A percentile compares a stretch with the other conserved stretches of the same genome.
These are phyloP conservation scores for Knufia petricola DNA, from an alignment of 2,329 filamentous ascomycete genomes.

Conservation along the genomic window DNA sequence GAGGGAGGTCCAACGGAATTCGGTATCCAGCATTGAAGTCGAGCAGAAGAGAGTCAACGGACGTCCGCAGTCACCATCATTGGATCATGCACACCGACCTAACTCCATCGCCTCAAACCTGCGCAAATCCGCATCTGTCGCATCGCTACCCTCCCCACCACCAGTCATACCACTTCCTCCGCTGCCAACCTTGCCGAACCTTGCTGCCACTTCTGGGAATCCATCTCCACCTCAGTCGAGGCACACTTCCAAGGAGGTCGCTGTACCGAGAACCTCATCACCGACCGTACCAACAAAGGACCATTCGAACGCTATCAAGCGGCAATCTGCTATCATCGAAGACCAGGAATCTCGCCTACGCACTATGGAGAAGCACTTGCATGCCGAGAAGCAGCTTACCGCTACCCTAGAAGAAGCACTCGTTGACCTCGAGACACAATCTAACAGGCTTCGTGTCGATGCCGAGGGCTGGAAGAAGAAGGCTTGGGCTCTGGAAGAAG, in stretches of 20 bases:
- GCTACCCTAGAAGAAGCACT: conserved; percentile 91
- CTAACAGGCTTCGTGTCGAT: conserved; percentile 83
- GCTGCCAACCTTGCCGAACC: conserved; percentile 54
- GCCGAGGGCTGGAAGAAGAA: conserved; percentile 87
- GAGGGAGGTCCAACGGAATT: conserved; percentile 44
- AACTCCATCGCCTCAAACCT: conserved; percentile 58
- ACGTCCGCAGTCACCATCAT: conserved; percentile 35
- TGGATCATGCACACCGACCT: conserved; percentile 41
- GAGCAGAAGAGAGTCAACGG: conserved; percentile 22
- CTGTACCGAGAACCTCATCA: conserved; percentile 13
- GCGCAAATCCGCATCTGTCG: conserved; percentile 74
- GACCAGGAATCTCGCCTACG: conserved; percentile 92
- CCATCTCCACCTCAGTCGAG: conserved; percentile 53
- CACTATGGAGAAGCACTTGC: conserved; percentile 92
- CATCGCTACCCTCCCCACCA: conserved; percentile 82
- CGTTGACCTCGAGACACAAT: conserved; percentile 83
- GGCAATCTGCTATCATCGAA: conserved; percentile 64
- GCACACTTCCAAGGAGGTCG: conserved; percentile 73
- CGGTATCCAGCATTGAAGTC: conserved; percentile 43
- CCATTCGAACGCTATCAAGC: conserved; percentile 28
- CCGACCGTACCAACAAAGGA: conserved; percentile 12
- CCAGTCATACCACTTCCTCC: conserved; percentile 94
- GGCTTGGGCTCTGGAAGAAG: conserved; percentile 63
- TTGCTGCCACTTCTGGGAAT: conserved; percentile 39
- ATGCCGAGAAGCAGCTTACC: conserved; percentile 92